These are phyloP conservation scores for Mycena latifolia DNA, from an alignment of 768 basidiomycete genomes.

Conservation along the genomic window DNA sequence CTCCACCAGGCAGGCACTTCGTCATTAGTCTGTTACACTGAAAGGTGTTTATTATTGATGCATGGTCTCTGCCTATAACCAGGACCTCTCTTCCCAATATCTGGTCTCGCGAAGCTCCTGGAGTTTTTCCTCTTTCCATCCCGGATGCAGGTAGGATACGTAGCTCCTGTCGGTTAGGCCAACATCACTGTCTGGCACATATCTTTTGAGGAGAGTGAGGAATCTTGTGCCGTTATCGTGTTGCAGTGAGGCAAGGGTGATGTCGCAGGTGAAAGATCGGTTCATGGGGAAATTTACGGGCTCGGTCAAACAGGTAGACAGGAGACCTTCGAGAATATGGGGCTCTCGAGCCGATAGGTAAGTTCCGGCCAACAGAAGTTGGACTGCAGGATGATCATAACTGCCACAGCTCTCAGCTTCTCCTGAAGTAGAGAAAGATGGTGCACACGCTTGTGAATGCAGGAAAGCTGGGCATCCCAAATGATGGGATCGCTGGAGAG, in stretches of 20 bases:
- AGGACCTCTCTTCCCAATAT: too few relatives aligned
- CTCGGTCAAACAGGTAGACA: not conserved
- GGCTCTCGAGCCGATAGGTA: too few relatives aligned
- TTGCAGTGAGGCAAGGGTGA: not conserved
- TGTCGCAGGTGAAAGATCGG: not conserved
- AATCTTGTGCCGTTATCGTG: not conserved
- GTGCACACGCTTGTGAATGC: not conserved
- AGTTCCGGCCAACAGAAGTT: not conserved
- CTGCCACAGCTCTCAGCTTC: not conserved
- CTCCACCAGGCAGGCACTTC: too few relatives aligned
- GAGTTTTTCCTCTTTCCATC: not conserved
- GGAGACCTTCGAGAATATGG: not conserved
- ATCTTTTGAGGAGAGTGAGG: not conserved
- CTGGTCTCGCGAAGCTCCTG: not conserved
- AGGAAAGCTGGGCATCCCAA: too few relatives aligned
- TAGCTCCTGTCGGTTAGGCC: not conserved
- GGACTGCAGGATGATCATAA: not conserved
- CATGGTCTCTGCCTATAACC: too few relatives aligned
- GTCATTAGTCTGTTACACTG: too few relatives aligned
- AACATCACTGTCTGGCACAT: not conserved
- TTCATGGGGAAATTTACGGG: not conserved
- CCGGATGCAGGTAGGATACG: not conserved
- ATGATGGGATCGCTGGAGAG: too few relatives aligned
- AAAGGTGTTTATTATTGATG: too few relatives aligned
- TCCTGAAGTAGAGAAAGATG: not conserved